These are phyloP conservation scores for Nakaseomyces kungkrabaensis DNA, from an alignment of 1,139 yeast genomes.

Conservation along the genomic window DNA sequence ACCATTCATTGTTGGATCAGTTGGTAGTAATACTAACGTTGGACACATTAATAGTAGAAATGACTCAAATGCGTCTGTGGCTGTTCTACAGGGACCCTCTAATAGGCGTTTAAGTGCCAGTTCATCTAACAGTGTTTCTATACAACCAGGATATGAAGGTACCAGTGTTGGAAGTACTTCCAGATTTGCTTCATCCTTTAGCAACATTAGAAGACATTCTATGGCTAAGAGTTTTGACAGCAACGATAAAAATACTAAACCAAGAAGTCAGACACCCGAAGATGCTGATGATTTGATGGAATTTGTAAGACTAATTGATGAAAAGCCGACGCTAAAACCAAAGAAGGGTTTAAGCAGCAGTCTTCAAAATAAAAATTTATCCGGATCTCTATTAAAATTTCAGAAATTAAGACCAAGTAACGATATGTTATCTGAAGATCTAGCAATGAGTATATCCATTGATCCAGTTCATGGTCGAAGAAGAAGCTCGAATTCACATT, in stretches of 20 bases:
- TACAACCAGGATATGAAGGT: conserved; percentile 18
- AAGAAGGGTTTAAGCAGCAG: conserved; percentile 30
- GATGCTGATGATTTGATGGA: conserved; percentile 60
- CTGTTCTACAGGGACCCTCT: conserved; percentile 20
- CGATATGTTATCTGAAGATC: conserved; percentile 34
- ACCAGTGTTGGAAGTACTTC: conserved; percentile 32
- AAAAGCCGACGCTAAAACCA: conserved; percentile 47
- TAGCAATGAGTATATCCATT: conserved; percentile 30
- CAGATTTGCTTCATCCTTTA: conserved; percentile 34
- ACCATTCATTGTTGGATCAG: conserved; percentile 55
- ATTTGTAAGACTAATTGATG: conserved; percentile 74
- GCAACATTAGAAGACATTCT: conserved; percentile 32
- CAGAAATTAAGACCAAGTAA: conserved; percentile 40
- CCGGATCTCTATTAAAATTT: conserved; percentile 37
- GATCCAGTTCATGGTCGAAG: conserved; percentile 24
- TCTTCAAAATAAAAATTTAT: conserved; percentile 20
- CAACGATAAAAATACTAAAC: conserved; percentile 15
- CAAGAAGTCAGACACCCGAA: conserved; percentile 10
- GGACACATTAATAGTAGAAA: conserved; percentile 29
- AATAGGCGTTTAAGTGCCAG: conserved; percentile 28
- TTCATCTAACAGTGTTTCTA: conserved; percentile 9
- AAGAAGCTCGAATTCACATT: conserved; percentile 15
- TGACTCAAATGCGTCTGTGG: conserved; percentile 33
- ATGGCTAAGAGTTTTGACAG: conserved; percentile 30
- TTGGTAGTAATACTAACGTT: conserved; percentile 35